These are phyloP conservation scores for Dactylellina haptotyla DNA, from an alignment of 2,329 filamentous ascomycete genomes.

Conservation along the genomic window DNA sequence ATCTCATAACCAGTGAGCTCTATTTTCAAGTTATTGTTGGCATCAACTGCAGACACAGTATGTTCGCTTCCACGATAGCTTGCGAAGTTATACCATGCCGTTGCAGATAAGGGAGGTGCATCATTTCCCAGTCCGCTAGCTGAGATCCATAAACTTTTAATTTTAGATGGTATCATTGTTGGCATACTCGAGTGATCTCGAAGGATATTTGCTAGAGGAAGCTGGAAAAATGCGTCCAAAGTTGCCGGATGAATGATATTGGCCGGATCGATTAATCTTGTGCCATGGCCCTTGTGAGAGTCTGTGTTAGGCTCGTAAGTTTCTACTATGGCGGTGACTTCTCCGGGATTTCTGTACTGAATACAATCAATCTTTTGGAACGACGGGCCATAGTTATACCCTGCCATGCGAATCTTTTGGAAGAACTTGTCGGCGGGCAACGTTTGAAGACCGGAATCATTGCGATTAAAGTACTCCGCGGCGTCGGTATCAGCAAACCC, in stretches of 20 bases:
- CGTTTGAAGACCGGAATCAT: neutral
- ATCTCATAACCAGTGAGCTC: slow-evolving; percentile 34
- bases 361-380: slow-evolving; percentile 60
- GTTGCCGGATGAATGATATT: slow-evolving; percentile 65
- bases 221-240: slow-evolving; percentile 63
- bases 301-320: neutral
- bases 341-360: slow-evolving; percentile 19
- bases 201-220: slow-evolving; percentile 61
- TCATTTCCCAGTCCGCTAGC: slow-evolving; percentile 3
- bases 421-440: slow-evolving; percentile 55
- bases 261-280: slow-evolving; percentile 60
- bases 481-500: neutral
- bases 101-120: neutral
- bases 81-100: slow-evolving; percentile 11
- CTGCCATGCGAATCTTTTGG: slow-evolving; percentile 60
- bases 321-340: neutral
- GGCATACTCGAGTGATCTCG: neutral
- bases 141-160: slow-evolving; percentile 35
- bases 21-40: slow-evolving; percentile 1
- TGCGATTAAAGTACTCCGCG: neutral
- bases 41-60: neutral
- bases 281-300: neutral
- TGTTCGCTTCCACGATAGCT: slow-evolving; percentile 36
- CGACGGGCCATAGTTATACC: slow-evolving; percentile 62
- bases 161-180: slow-evolving; percentile 29